Evolutionary conservation across 495 filamentous ascomycete species (phyloP), one percentile per base, ranked within the genome.

Genomic region (Aspergillus affinis): DNA sequence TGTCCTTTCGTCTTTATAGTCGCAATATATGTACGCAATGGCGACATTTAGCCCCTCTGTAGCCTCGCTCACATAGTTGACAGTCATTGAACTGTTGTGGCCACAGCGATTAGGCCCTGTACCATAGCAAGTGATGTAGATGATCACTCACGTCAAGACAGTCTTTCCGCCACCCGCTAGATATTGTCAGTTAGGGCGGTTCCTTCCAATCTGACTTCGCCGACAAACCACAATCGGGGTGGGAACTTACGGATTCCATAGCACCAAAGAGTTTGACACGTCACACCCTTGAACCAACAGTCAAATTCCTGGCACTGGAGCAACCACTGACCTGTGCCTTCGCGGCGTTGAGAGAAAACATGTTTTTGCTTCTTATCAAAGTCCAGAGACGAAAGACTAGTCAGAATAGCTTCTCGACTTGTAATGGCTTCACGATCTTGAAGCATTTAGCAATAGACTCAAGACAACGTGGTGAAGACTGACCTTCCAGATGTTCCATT

Each of bases 41-140:
- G 48, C 48, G n/a, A 21, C 9, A 21, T 26, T 26, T 26, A 10
- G 9, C 21, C 48, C 48, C 18, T 21, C 48, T 21, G 48, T 49
- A 49, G n/a, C 48, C 23, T 49, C 48, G 23, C 48, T 49, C 15
- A 49, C 48, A 49, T 49, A 49, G 48, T 49, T 49, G n/a, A 49
- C 18, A 49, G 47, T 17, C 47, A 48, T 48, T 48, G 47, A 48
- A 48, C 47, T 48, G 47, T 48, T 48, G 47, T 17, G n/a, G 47
- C 7, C 47, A 7, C 32, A 9, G 47, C 47, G 47, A 48, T 48
- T 48, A 48, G 47, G 32, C 32, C 9, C 32, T 36, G 47, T 48
- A 48, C 4, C 17, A 48, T 19, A 6, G 47, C 12, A 48, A 23
- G n/a, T 48, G 47, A 48, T 36, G 32, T 9, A 48, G 47, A 48